phyloP scores from a whole-genome alignment of 1,284 basidiomycete species.

The Cystobasidium slooffiae region DNA sequence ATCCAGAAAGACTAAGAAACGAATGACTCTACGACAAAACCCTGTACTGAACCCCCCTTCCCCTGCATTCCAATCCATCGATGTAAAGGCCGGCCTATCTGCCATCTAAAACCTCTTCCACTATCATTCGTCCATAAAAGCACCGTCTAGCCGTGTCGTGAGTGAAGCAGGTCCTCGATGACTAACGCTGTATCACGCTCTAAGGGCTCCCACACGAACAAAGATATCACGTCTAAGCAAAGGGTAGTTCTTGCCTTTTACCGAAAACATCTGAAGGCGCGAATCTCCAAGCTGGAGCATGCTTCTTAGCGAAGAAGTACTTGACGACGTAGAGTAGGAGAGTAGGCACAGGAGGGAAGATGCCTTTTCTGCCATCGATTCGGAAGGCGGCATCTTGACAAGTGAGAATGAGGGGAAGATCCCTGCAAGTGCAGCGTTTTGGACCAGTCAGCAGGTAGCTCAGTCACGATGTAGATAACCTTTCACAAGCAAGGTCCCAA shows the following conservation, averaged over 20 bases:
- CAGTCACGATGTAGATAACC: too few relatives aligned
- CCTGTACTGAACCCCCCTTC: too few relatives aligned
- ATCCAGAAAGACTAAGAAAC: too few relatives aligned
- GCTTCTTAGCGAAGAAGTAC: slow-evolving; percentile 7
- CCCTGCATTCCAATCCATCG: too few relatives aligned
- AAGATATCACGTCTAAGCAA: too few relatives aligned
- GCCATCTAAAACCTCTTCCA: too few relatives aligned
- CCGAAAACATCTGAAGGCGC: slow-evolving; percentile 21
- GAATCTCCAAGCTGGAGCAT: slow-evolving; percentile 15
- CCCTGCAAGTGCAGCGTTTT: neutral
- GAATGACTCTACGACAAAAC: too few relatives aligned
- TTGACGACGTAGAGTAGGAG: slow-evolving; percentile 18
- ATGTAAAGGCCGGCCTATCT: too few relatives aligned
- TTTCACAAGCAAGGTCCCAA: too few relatives aligned
- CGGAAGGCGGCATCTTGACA: slow-evolving; percentile 18
- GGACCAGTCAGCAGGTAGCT: neutral
- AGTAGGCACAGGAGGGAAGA: neutral
- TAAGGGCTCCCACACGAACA: neutral
- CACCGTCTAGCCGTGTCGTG: too few relatives aligned
- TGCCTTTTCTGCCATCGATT: slow-evolving; percentile 3
- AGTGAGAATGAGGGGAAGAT: slow-evolving; percentile 3
- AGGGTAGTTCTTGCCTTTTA: neutral
- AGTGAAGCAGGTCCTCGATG: neutral
- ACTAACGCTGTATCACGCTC: neutral
- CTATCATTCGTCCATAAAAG: too few relatives aligned